Evolutionary conservation across 441 rosid species (phyloP).

Genomic region (Lepidium campestre): DNA sequence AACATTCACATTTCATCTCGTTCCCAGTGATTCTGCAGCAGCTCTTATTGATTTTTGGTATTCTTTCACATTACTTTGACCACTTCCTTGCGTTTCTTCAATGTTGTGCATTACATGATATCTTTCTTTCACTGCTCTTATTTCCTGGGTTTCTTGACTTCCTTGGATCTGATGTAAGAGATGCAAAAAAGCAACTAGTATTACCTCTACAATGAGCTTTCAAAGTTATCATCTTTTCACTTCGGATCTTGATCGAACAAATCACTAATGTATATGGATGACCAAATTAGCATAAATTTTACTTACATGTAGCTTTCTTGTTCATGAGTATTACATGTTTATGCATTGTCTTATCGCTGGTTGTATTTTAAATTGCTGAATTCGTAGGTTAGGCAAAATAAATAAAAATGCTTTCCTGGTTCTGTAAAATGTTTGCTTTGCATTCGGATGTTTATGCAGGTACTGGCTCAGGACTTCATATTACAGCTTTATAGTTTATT

Average conservation of each 20-base stretch:
- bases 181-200: neutral
- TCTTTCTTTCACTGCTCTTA: neutral
- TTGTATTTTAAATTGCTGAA: neutral
- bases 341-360: constrained; percentile 9
- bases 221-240: neutral
- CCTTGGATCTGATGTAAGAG: constrained; percentile 13
- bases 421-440: neutral
- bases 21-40: constrained; percentile 8
- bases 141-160: neutral
- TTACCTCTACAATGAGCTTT: neutral
- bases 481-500: constrained; percentile 7
- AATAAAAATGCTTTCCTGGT: neutral
- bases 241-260: constrained; percentile 1
- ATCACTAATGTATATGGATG: neutral
- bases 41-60: neutral
- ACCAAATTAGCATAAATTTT: neutral
- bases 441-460: neutral
- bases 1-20: constrained; percentile 11
- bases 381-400: neutral
- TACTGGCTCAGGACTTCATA: neutral
- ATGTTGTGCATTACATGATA: constrained; percentile 11
- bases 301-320: neutral
- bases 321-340: neutral
- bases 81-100: neutral
- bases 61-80: neutral